Evolutionary conservation across 2,329 filamentous ascomycete genomes (phyloP).

Genomic region (Exophiala aquamarina): DNA sequence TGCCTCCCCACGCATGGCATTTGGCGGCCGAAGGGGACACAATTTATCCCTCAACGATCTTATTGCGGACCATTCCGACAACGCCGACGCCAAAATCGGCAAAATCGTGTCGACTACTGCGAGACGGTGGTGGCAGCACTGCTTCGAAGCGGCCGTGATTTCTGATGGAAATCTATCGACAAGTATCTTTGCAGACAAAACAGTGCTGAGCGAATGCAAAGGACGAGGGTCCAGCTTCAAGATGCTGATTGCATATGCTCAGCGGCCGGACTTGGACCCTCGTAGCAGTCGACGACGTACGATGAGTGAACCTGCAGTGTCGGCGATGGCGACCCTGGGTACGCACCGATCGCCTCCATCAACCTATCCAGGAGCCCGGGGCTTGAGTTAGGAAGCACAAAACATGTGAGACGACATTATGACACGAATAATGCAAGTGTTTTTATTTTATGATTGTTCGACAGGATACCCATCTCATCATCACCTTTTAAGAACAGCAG

Average conservation of each 20-base stretch:
- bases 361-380: conserved; percentile 1
- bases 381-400: too few species aligned
- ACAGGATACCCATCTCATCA: too few species aligned
- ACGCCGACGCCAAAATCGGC: conserved; percentile 80
- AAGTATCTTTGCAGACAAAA: conserved; percentile 77
- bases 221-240: conserved; percentile 84
- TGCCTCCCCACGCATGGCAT: conserved; percentile 22
- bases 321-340: conserved; percentile 23
- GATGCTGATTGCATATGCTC: conserved; percentile 86
- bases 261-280: conserved; percentile 60
- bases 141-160: conserved; percentile 73
- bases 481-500: too few species aligned
- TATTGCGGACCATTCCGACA: conserved; percentile 67
- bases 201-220: conserved; percentile 79
- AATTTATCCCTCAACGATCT: conserved; percentile 63
- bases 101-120: conserved; percentile 91
- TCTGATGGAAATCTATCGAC: conserved; percentile 49
- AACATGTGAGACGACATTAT: background rate
- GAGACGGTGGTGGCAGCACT: conserved; percentile 93
- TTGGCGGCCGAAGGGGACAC: conserved; percentile 29
- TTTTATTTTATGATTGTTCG: too few species aligned
- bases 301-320: conserved; percentile 36
- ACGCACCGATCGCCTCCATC: conserved; percentile 4
- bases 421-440: too few species aligned
- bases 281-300: conserved; percentile 37